These are phyloP conservation scores for Kodamaea kaohsiungensis DNA, from an alignment of 805 yeast genomes.

Conservation along the genomic window DNA sequence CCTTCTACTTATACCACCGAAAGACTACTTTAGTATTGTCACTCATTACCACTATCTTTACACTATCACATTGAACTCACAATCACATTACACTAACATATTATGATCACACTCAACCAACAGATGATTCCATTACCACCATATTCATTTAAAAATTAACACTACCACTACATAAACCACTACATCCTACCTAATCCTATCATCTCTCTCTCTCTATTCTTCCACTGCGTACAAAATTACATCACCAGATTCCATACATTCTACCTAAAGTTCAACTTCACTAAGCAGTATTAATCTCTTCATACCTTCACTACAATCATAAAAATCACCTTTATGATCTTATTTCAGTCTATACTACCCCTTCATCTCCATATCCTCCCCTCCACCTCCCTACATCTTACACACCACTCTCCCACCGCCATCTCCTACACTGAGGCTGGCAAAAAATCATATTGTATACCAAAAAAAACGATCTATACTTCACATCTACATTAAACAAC, in stretches of 20 bases:
- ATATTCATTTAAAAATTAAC: too few species aligned
- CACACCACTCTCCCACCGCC: neutral
- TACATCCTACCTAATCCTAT: neutral
- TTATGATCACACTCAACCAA: too few species aligned
- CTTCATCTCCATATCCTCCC: neutral
- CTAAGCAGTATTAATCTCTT: neutral
- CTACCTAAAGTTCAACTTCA: too few species aligned
- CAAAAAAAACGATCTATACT: neutral
- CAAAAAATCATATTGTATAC: neutral
- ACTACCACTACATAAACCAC: too few species aligned
- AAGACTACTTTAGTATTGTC: too few species aligned
- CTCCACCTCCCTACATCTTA: neutral
- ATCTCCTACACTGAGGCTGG: neutral
- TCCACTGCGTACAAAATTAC: neutral
- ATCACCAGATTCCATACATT: neutral
- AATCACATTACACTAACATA: too few species aligned
- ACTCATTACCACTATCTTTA: too few species aligned
- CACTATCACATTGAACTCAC: too few species aligned
- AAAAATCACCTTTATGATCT: neutral
- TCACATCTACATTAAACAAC: neutral
- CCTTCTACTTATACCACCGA: too few species aligned
- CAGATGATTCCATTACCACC: too few species aligned
- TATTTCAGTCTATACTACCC: neutral
- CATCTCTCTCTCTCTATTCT: neutral
- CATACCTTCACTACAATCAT: neutral